Percentiles rank a stretch among this genome's conserved stretches.
These are phyloP conservation scores for Tuber melanosporum DNA, from an alignment of 495 filamentous ascomycete genomes.

Conservation along the genomic window DNA sequence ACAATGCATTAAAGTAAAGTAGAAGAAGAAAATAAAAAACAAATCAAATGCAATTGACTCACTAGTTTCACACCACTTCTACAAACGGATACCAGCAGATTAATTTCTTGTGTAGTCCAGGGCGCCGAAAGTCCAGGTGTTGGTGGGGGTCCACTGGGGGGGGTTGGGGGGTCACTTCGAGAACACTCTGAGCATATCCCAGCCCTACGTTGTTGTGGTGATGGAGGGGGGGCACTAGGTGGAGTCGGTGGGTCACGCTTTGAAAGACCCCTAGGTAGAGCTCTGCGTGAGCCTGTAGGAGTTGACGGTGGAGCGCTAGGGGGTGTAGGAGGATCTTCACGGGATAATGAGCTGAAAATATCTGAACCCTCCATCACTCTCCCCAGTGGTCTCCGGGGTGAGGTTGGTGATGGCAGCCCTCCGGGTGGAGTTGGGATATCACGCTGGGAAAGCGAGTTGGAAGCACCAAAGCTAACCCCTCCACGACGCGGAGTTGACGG, in stretches of 20 bases:
- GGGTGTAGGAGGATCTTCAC: constrained; percentile 15
- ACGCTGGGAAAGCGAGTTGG: constrained; percentile 30
- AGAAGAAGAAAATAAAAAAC: constrained; percentile 9
- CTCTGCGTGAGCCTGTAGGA: background rate
- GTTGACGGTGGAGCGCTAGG: constrained; percentile 16
- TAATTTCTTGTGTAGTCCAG: constrained; percentile 29
- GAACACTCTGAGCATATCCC: constrained; percentile 12
- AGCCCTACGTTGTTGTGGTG: constrained; percentile 9
- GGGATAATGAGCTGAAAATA: constrained; percentile 18
- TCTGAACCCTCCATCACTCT: background rate
- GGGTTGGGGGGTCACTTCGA: constrained; percentile 24
- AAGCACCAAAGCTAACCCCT: constrained; percentile 10
- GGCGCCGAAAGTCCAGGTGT: constrained; percentile 10
- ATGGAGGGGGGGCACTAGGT: constrained; percentile 28
- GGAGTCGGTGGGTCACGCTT: constrained; percentile 38
- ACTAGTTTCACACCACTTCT: constrained; percentile 31
- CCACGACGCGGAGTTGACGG: constrained; percentile 25
- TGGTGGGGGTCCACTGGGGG: constrained; percentile 20
- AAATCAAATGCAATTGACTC: constrained; percentile 20
- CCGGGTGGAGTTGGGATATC: constrained; percentile 32
- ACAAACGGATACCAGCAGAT: constrained; percentile 27
- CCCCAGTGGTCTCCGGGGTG: constrained; percentile 16
- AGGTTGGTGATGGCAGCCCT: constrained; percentile 26
- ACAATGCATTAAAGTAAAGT: background rate
- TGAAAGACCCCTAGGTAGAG: constrained; percentile 23